Evolutionary conservation across 75 land plant genomes (phyloP).

Genomic region (Selaginella moellendorffii): DNA sequence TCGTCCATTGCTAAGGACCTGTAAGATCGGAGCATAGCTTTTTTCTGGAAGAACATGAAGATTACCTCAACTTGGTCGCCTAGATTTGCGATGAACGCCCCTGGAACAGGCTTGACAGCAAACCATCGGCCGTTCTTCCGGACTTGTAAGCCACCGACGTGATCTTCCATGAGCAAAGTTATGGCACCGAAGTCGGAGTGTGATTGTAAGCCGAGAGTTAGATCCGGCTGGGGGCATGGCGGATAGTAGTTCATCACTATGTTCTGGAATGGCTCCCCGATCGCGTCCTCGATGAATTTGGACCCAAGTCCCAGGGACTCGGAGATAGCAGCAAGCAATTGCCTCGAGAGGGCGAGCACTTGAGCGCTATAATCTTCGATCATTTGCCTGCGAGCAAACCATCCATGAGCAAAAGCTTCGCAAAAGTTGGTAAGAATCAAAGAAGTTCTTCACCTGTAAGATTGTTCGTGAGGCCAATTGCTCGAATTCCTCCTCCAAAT

Average conservation of each 20-base stretch:
- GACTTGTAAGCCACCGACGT: constrained; percentile 12
- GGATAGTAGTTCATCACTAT: constrained; percentile 87
- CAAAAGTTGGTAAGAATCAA: too few species aligned
- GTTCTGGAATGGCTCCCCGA: constrained; percentile 82
- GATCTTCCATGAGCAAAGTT: constrained; percentile 10
- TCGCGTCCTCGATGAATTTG: constrained; percentile 41
- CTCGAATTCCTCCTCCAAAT: constrained; percentile 40
- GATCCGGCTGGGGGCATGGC: constrained; percentile 84
- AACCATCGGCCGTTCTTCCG: constrained; percentile 10
- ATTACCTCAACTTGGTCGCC: constrained; percentile 14
- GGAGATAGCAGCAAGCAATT: constrained; percentile 42
- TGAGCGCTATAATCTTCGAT: constrained; percentile 49
- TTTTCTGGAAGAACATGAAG: too few species aligned
- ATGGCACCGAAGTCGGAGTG: constrained; percentile 9
- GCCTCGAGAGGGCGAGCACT: constrained; percentile 43
- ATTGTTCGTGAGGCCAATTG: constrained; percentile 46
- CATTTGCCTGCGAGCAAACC: constrained; percentile 28
- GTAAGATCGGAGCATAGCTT: too few species aligned
- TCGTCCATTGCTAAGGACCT: constrained; percentile 70
- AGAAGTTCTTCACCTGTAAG: constrained; percentile 77
- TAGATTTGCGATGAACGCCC: constrained; percentile 6
- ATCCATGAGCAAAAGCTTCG: too few species aligned
- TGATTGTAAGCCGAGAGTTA: constrained; percentile 35
- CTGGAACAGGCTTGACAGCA: constrained; percentile 11
- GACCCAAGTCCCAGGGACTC: constrained; percentile 44